Base-by-base conservation (phyloP, 2,329 filamentous ascomycete genomes). In the Aspergillus alliaceus region DNA sequence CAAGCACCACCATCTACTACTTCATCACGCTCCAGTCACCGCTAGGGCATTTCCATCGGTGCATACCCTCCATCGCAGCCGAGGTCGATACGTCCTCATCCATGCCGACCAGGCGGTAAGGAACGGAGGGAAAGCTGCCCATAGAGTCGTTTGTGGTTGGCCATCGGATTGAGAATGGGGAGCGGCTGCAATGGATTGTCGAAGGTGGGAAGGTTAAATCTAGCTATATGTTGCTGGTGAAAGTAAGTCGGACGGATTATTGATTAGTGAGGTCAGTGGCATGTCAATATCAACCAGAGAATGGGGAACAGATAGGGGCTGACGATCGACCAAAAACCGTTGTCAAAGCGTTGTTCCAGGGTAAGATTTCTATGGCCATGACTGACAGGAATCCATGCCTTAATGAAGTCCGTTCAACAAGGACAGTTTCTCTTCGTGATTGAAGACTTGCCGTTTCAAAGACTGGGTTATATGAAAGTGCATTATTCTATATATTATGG, bases 141-240 rank as follows among this genome's bases (percentile, higher is more conserved):
- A 71, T 89, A n/a, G 86, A 90, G 73, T 82, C 78, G 6, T 90
- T 88, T 63, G 70, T 86, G 3, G 87, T 90, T 1, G 87, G 86
- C 0, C 77, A 76, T 12, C 75, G 87, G 66, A 73, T 89, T 5
- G 76, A 74, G 4, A 71, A 67, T 0, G 87, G 86, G 0, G 87
- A 90, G 76, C 82, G 69, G 68, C 61, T 87, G 66, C 85, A 89
- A 69, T 90, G 87, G 87, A 77, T 88, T 58, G 86, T 90, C 7
- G 85, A 88, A 53, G 86, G 87, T 0, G 86, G 84, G 4, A 84
- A 85, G 69, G 90, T 82, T 68, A 90, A 90, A 73, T 83, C 82
- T 11, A 86, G 80, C 64, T 88, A 82, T 70, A 66, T 90, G 56
- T 69, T 88, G 31, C 77, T 9, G 72, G 72, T 42, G 64, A 67